Evolutionary conservation across 2,329 filamentous ascomycete species (phyloP).

Genomic region (Corinectria fuckeliana): DNA sequence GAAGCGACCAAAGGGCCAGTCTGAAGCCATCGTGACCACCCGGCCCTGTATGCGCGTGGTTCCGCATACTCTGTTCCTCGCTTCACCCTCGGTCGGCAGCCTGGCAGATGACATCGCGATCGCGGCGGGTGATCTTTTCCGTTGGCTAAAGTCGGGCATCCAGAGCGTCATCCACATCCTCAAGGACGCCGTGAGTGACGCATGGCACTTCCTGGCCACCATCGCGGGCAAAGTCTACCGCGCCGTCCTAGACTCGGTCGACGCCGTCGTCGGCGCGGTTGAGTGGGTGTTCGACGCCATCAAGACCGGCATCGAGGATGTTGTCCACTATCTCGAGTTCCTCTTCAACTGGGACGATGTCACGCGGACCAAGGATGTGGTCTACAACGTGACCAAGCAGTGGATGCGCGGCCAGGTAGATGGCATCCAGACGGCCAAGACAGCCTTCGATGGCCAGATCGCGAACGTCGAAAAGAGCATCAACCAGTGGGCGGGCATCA

Average conservation of each 20-base stretch:
- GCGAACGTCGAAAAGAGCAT: background rate
- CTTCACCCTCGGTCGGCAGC: background rate
- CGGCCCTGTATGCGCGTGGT: background rate
- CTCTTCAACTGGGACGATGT: background rate
- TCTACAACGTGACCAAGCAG: background rate
- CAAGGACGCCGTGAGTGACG: background rate
- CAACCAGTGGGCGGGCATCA: background rate
- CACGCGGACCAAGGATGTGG: background rate
- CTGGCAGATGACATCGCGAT: background rate
- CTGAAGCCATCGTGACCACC: background rate
- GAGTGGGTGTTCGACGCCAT: background rate
- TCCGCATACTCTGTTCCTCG: background rate
- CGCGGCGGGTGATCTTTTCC: background rate
- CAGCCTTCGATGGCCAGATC: background rate
- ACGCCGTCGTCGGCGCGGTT: background rate
- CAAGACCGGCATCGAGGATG: background rate
- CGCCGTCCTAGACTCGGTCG: background rate
- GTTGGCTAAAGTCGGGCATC: background rate
- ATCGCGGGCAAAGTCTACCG: background rate
- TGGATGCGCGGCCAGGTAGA: background rate
- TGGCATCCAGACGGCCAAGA: background rate
- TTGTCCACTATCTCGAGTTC: background rate
- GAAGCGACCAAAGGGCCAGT: background rate
- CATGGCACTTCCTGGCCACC: constrained; percentile 1
- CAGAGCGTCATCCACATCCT: background rate